A percentile compares a stretch with the other conserved stretches of the same genome.
Conservation (phyloP, 1,139 yeast genomes). For the Diutina neorugosa region DNA sequence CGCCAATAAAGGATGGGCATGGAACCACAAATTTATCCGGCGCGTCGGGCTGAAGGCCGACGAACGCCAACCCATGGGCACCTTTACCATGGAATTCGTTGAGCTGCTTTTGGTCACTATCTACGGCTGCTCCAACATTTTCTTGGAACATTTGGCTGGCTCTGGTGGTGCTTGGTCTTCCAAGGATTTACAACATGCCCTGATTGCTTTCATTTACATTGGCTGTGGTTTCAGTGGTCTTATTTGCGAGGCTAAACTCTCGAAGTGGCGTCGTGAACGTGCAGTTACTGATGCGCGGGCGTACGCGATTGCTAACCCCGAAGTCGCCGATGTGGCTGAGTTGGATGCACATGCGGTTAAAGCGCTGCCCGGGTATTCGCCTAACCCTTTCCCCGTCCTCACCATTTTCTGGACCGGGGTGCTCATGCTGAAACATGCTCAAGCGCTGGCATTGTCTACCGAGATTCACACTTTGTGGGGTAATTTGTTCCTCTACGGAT, state of each 20-base stretch:
- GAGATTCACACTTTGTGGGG: slow-evolving; percentile 91
- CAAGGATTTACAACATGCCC: slow-evolving; percentile 87
- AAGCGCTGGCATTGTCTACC: slow-evolving; percentile 68
- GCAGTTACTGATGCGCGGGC: slow-evolving; percentile 8
- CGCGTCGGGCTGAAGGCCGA: not conserved
- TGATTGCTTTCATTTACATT: slow-evolving; percentile 87
- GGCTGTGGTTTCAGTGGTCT: slow-evolving; percentile 93
- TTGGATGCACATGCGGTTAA: slow-evolving; percentile 14
- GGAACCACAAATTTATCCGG: slow-evolving; percentile 53
- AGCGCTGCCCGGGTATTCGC: slow-evolving; percentile 64
- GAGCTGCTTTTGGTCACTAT: slow-evolving; percentile 72
- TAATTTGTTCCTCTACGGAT: slow-evolving; percentile 59
- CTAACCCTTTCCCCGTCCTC: slow-evolving; percentile 87
- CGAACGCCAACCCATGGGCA: slow-evolving; percentile 36
- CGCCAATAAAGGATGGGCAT: slow-evolving; percentile 71
- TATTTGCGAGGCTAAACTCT: slow-evolving; percentile 52
- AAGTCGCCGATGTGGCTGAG: slow-evolving; percentile 21
- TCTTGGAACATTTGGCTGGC: slow-evolving; percentile 66
- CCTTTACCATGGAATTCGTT: slow-evolving; percentile 72
- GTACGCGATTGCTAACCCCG: slow-evolving; percentile 20
- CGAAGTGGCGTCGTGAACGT: slow-evolving; percentile 27
- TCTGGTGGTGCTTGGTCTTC: slow-evolving; percentile 84
- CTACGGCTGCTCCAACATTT: slow-evolving; percentile 81
- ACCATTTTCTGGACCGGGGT: slow-evolving; percentile 95
- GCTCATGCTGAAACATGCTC: slow-evolving; percentile 92